A percentile compares a stretch with the other conserved stretches of the same genome.
Conservation (phyloP, 495 filamentous ascomycete genomes). For the Aspergillus indologenus region DNA sequence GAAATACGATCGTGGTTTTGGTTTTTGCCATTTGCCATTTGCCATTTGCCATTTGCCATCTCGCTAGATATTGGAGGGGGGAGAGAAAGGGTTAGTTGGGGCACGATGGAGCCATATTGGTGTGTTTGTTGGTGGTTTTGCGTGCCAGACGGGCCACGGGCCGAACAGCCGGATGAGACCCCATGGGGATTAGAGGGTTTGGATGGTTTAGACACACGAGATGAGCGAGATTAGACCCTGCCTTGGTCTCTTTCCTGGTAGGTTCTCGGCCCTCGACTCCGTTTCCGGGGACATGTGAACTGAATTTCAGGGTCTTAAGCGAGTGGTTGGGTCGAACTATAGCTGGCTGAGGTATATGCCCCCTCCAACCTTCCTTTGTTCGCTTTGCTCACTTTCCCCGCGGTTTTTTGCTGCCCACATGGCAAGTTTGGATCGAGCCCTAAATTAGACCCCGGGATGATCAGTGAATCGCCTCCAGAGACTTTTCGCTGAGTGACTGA, state of each 20-base stretch:
- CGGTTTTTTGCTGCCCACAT: background rate
- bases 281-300: background rate
- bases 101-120: background rate
- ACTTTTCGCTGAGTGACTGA: background rate
- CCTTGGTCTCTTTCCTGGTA: background rate
- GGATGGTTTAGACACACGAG: too few relatives aligned
- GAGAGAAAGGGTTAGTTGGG: too few relatives aligned
- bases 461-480: background rate
- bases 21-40: too few relatives aligned
- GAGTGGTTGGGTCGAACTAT: background rate
- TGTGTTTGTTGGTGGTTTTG: background rate
- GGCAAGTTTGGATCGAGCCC: background rate
- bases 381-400: too few relatives aligned
- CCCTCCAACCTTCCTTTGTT: too few relatives aligned
- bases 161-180: background rate
- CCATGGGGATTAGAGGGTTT: background rate
- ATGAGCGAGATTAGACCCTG: too few relatives aligned
- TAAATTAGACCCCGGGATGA: background rate
- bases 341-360: background rate
- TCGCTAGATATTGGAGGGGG: too few relatives aligned
- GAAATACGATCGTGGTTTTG: background rate
- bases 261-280: background rate
- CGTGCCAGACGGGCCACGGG: background rate
- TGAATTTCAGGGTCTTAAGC: background rate
- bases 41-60: too few relatives aligned